Conservation (phyloP, 2,329 filamentous ascomycete species). For the Albifimbria verrucaria region DNA sequence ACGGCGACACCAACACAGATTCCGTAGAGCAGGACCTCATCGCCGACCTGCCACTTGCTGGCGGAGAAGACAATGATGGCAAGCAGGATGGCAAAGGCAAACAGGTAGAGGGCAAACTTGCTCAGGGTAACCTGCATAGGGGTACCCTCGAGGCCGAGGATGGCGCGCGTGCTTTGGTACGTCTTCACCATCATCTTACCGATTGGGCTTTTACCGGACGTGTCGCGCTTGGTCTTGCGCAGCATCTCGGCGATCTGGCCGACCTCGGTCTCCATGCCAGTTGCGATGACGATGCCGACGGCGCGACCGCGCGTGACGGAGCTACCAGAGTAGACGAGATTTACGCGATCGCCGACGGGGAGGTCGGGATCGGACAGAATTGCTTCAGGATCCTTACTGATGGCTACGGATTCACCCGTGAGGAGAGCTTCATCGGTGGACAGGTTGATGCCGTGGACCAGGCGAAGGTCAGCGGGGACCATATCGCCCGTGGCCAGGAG, state of each 20-base stretch:
- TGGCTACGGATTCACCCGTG: conserved; percentile 70
- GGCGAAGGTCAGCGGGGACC: conserved; percentile 65
- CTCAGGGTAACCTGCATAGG: conserved; percentile 82
- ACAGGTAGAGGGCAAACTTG: conserved; percentile 79
- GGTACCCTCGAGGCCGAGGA: conserved; percentile 70
- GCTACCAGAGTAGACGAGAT: conserved; percentile 69
- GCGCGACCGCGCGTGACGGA: conserved; percentile 70
- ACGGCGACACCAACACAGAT: conserved; percentile 61
- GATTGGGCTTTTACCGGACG: conserved; percentile 37
- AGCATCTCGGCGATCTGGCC: conserved; percentile 72
- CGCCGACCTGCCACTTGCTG: conserved; percentile 49
- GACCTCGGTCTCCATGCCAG: conserved; percentile 73
- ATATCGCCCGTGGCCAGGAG: conserved; percentile 63
- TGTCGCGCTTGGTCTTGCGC: conserved; percentile 50
- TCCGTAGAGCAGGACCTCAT: conserved; percentile 59
- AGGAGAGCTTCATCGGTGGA: conserved; percentile 73
- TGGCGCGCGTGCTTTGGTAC: conserved; percentile 43
- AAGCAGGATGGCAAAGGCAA: conserved; percentile 64
- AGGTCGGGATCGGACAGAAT: conserved; percentile 51
- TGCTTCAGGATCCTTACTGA: conserved; percentile 60
- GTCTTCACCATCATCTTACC: conserved; percentile 39
- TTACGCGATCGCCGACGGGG: conserved; percentile 65
- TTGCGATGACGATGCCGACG: conserved; percentile 64
- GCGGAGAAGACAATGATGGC: conserved; percentile 61
- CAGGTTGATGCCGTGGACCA: conserved; percentile 66